These are phyloP conservation scores for Saksenaea vasiformis DNA, from an alignment of 371 early-diverging fungal genomes.

Conservation along the genomic window DNA sequence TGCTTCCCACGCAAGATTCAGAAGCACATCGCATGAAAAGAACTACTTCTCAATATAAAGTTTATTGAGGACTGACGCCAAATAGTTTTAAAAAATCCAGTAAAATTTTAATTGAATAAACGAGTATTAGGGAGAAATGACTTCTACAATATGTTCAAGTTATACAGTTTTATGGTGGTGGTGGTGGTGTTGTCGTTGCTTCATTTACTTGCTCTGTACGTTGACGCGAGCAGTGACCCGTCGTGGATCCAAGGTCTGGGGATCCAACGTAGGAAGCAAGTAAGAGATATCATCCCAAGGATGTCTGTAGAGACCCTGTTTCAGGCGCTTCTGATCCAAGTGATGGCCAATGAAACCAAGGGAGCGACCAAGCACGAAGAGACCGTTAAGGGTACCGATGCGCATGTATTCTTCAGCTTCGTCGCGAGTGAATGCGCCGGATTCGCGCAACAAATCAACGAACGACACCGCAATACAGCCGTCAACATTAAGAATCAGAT, in stretches of 20 bases:
- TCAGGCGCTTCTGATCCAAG: slow-evolving; percentile 96
- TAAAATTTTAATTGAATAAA: no score
- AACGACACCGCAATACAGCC: slow-evolving; percentile 96
- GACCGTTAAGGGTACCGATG: slow-evolving; percentile 95
- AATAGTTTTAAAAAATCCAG: no score
- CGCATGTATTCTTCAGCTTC: slow-evolving; percentile 96
- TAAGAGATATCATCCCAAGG: slow-evolving; percentile 99
- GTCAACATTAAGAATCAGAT: slow-evolving; percentile 96
- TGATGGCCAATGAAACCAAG: slow-evolving; percentile 98
- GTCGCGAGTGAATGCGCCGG: slow-evolving; percentile 91
- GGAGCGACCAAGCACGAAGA: slow-evolving; percentile 94
- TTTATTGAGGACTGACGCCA: no score
- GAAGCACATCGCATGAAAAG: no score
- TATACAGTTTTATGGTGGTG: neutral
- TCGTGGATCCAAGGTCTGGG: slow-evolving; percentile 51
- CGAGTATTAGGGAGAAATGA: no score
- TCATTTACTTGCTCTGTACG: slow-evolving; percentile 36
- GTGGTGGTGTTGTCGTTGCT: neutral
- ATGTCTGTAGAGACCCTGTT: slow-evolving; percentile 97
- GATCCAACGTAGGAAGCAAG: slow-evolving; percentile 64
- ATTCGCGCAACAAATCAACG: slow-evolving; percentile 92
- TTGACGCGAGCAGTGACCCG: slow-evolving; percentile 55
- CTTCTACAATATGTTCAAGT: neutral
- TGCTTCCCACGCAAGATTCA: no score
- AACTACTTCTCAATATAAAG: no score